Base-by-base conservation (phyloP, 1,284 basidiomycete species). In the Irpex rosettiformis region DNA sequence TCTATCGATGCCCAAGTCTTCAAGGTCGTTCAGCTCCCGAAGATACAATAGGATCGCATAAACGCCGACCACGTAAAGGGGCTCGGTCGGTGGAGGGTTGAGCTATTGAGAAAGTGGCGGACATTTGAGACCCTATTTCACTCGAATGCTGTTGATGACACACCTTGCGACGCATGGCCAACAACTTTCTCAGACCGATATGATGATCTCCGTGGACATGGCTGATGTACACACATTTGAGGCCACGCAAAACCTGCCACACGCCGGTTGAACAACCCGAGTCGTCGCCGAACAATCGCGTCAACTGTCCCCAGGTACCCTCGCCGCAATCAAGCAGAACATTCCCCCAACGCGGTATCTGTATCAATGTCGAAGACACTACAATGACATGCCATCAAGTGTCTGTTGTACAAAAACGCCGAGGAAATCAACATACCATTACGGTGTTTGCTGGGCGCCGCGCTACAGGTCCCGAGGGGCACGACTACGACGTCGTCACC, bases 141-240 rank as follows among this genome's bases (percentile, higher is more conserved):
- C 8, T n/a, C 22, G 24, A 13, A 33, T 29, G 3, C 29, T 27
- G n/a, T 8, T 56, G 37, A 16, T 27, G 40, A 45, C 83, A 61
- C 59, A 95, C 93, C 73, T 79, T 76, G 54, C 80, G 79, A 57
- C 96, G 81, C 75, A 89, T 86, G 0, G 83, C 76, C 10, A 98
- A 78, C 13, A 98, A 73, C 54, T 86, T 83, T 0, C 85, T 79
- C 27, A 96, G 71, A 1, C 96, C 96, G 52, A 91, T 82, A 69
- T 98, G 96, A 71, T 98, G 96, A 70, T 98, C 96, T 0, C 84
- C 96, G 68, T 98, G 96, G 67, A 91, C 83, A 70, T 98, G 96
- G 64, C 91, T 94, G 64, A 97, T 79, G 71, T 89, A 98, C 28
- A 98, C 81, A 67, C 93, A 84, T 63, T 83, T 87, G 29, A 96